A percentile compares a stretch with the other conserved stretches of the same genome.
phyloP scores from a whole-genome alignment of 805 yeast genomes.

The Kazachstania bromeliacearum region DNA sequence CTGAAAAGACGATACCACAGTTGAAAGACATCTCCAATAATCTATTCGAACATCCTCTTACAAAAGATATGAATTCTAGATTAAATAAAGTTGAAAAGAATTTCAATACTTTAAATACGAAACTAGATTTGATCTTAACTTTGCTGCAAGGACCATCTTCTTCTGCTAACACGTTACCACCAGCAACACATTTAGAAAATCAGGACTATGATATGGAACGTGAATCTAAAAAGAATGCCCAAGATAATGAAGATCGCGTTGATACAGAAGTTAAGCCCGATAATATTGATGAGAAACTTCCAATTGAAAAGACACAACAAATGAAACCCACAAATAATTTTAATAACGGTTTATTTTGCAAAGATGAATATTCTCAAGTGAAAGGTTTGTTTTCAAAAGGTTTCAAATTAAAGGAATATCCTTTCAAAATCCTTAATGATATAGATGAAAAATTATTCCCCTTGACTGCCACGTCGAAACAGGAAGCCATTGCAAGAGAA shows the following conservation, averaged over 20 bases:
- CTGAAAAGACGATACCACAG: no score
- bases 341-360: not conserved
- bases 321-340: not conserved
- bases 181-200: not conserved
- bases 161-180: no score
- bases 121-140: conserved; percentile 16
- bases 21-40: no score
- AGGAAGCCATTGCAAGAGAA: conserved; percentile 23
- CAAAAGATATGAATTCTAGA: conserved; percentile 3
- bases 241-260: no score
- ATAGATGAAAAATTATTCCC: conserved; percentile 35
- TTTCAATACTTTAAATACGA: conserved; percentile 14
- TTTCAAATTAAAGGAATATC: conserved; percentile 29
- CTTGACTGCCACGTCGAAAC: conserved; percentile 18
- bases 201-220: no score
- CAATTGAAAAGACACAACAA: not conserved
- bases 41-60: no score
- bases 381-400: conserved; percentile 4
- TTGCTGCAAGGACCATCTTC: no score
- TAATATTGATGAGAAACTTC: not conserved
- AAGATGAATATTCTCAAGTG: no score
- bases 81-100: conserved; percentile 22
- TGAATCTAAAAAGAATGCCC: no score
- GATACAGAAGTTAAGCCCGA: no score
- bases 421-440: conserved; percentile 30